Evolutionary conservation across 2,329 filamentous ascomycete species (phyloP), one percentile per base, ranked within the genome.

Genomic region (Botryotinia globosa): DNA sequence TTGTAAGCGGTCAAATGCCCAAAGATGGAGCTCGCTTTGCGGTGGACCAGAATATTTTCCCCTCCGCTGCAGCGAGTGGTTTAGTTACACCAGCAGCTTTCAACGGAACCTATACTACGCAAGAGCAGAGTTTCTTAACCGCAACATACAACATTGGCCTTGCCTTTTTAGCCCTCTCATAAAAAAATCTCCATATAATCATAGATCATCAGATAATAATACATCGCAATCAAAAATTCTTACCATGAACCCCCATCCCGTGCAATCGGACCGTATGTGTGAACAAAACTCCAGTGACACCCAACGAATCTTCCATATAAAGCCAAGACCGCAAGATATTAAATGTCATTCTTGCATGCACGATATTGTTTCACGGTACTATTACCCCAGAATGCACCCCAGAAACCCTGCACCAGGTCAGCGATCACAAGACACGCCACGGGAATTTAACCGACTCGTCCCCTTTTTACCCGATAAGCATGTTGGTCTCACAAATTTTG

Each of bases 341-440:
- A 65, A 65, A 44, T 32, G 3, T 56, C 65, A 68, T n/a, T 68
- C 65, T 9, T 58, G 48, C 65, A 67, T 67, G 65, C 34, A 67
- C 56, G 48, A 56, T 44, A 32, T 29, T 42, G 6, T 25, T 42
- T 44, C 48, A 32, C 48, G 48, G 65, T 10, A 56, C 48, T 32
- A 34, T 32, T 42, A 68, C 64, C 48, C 65, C 65, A 32, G 48
- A 56, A 67, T 56, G 65, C 34, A 67, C 48, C 48, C 65, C 65
- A 6, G 48, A 42, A 20, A 42, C 16, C 48, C 25, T 56, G 65
- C 48, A 54, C 48, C 20, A 56, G 25, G 22, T 32, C 34, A 25
- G 65, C 65, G n/a, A 67, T 67, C 65, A 67, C 48, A 56, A 22
- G 65, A 18, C 34, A 67, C 48, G 34, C 65, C 65, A 56, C 25